Base-by-base conservation (phyloP, 202 grass and related monocot genomes). In the Miscanthus sacchariflorus region DNA sequence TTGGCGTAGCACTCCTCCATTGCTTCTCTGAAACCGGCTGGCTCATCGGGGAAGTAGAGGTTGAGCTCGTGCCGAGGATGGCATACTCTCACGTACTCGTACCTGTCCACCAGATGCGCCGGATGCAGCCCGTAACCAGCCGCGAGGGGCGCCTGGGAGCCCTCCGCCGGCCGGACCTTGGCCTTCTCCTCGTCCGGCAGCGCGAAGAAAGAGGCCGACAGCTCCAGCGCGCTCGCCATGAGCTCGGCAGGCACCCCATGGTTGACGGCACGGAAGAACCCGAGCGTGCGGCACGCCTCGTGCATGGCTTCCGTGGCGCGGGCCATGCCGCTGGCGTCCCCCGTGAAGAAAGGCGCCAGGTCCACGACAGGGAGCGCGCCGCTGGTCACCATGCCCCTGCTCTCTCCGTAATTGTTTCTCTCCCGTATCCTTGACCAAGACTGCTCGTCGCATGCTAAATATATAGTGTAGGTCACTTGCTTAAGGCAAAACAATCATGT, bases 241-340 rank as follows among this genome's bases (percentile, higher is more conserved):
- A 90, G 81, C 54, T 91, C 72, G 0, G 38, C 5, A 12, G 84
- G 76, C 33, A 94, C 48, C 9, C 92, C 89, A 36, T 90, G 92
- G 82, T 94, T 91, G 18, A 91, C 75, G 18, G 85, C 77, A 27
- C 87, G 81, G 73, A 94, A 94, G 89, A 94, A 94, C 40, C 92
- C 90, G 9, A 81, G 71, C 4, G 52, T 49, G 14, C 28, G 49
- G 89, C 87, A 94, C 14, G 90, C 92, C 73, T 58, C 35, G 54
- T 38, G 24, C 77, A 91, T 72, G 27, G 76, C 86, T 7, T 44
- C 84, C 6, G 84, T 82, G 38, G 77, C 86, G 15, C 68, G 70
- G 28, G 71, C 56, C 4, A 14, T 35, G 24, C 12, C 85, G 28
- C 74, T 67, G 7, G 23, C 81, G 1, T 61, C 69, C 23, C 27